phyloP scores from a whole-genome alignment of 176 grass and related monocot genomes.

The Lolium rigidum region DNA sequence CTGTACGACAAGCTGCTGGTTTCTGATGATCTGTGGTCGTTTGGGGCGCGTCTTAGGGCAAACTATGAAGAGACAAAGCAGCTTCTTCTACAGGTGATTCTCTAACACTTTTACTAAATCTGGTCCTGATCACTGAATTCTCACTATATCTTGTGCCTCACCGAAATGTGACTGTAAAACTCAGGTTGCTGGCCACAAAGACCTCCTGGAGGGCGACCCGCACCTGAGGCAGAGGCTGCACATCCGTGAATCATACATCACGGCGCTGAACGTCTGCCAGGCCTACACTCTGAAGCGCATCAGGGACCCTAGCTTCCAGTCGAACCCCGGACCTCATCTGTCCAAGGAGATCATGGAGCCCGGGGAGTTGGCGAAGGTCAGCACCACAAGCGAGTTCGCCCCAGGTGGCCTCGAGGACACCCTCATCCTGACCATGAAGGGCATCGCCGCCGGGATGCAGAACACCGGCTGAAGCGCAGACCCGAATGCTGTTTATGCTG shows the following conservation, averaged over 20 bases:
- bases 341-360: conserved; percentile 74
- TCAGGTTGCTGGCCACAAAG: conserved; percentile 92
- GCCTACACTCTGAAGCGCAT: conserved; percentile 85
- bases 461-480: conserved; percentile 76
- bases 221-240: conserved; percentile 86
- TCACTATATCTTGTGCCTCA: background rate
- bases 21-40: conserved; percentile 74
- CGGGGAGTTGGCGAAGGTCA: conserved; percentile 73
- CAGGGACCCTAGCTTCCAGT: conserved; percentile 78
- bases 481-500: background rate
- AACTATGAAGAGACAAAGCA: conserved; percentile 87
- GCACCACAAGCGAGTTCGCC: conserved; percentile 82
- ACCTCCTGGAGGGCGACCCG: conserved; percentile 87
- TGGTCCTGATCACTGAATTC: background rate
- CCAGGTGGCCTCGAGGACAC: conserved; percentile 87
- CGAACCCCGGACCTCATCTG: conserved; percentile 61
- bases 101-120: background rate
- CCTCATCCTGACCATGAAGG: conserved; percentile 98
- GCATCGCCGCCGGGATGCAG: conserved; percentile 95
- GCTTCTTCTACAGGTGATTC: conserved; percentile 83
- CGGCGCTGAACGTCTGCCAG: conserved; percentile 85
- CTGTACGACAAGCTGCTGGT: conserved; percentile 92
- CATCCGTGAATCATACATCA: conserved; percentile 87
- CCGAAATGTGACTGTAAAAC: background rate
- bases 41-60: conserved; percentile 70